Conservation (phyloP, 2,329 filamentous ascomycete species). For the Cladophialophora carrionii region DNA sequence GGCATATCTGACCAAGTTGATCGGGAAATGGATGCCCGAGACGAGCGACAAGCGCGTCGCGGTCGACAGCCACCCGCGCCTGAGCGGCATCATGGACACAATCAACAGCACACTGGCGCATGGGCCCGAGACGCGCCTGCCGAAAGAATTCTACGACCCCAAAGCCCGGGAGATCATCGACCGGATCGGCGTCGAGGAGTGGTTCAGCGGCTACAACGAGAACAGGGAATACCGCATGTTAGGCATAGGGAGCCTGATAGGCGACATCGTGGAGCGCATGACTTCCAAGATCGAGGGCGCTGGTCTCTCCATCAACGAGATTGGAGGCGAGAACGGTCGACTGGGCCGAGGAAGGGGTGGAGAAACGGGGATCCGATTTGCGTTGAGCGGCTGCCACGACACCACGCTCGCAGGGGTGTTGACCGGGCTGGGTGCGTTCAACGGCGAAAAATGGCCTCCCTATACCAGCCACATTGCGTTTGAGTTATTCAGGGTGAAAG, state of each 20-base stretch:
- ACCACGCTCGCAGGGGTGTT: constrained; percentile 85
- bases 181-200: constrained; percentile 80
- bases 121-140: constrained; percentile 75
- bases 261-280: constrained; percentile 79
- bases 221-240: constrained; percentile 83
- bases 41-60: constrained; percentile 65
- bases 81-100: constrained; percentile 92
- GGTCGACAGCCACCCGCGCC: constrained; percentile 79
- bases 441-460: constrained; percentile 77
- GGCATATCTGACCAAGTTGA: constrained; percentile 74
- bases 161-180: constrained; percentile 71
- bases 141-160: constrained; percentile 82
- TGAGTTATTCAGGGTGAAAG: constrained; percentile 73
- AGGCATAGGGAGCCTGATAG: constrained; percentile 82
- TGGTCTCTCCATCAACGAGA: constrained; percentile 58
- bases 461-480: constrained; percentile 91
- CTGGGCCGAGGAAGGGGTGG: constrained; percentile 51
- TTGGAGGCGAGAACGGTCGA: constrained; percentile 47
- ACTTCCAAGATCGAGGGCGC: constrained; percentile 65
- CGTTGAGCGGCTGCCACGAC: constrained; percentile 85
- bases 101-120: constrained; percentile 88
- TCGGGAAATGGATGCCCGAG: constrained; percentile 84
- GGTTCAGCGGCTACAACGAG: constrained; percentile 86
- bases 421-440: constrained; percentile 76
- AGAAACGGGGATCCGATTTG: constrained; percentile 67